phyloP scores from a whole-genome alignment of 192 early-diverging fungal species.

The Pilaira anomala region DNA sequence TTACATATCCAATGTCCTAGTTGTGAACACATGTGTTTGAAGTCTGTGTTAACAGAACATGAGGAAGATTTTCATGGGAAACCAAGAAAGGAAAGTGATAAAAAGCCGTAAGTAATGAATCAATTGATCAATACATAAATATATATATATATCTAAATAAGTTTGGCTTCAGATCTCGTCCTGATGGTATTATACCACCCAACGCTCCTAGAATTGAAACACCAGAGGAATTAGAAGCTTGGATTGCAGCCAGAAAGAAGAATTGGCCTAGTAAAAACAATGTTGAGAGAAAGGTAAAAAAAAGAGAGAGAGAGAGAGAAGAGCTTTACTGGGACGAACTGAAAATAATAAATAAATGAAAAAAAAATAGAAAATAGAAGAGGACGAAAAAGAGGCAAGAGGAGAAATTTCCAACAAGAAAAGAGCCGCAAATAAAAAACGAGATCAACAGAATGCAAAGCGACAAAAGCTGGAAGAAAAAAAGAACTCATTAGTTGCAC shows the following conservation, averaged over 20 bases:
- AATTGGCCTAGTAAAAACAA: conserved; percentile 76
- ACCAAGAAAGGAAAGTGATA: not conserved
- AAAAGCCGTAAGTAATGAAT: not conserved
- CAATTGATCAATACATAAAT: not conserved
- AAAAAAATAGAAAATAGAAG: not conserved
- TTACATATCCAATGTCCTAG: conserved; percentile 26
- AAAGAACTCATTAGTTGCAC: conserved; percentile 8
- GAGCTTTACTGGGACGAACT: not conserved
- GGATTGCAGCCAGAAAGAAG: conserved; percentile 78
- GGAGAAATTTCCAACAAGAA: conserved; percentile 4
- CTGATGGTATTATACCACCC: conserved; percentile 31
- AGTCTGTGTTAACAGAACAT: conserved; percentile 8
- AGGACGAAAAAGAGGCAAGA: not conserved
- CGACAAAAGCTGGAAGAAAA: not conserved
- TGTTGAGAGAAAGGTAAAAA: conserved; percentile 55
- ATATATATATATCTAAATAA: not conserved
- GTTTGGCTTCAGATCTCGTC: not conserved
- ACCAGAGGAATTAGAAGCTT: conserved; percentile 73
- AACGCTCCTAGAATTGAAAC: conserved; percentile 48
- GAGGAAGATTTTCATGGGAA: conserved; percentile 12
- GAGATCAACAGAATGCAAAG: not conserved
- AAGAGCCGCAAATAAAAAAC: not conserved
- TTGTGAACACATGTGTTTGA: conserved; percentile 15
- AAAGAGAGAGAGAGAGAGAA: not conserved
- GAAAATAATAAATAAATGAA: not conserved